These are phyloP conservation scores for Salix dunnii DNA, from an alignment of 345 rosid genomes.

Conservation along the genomic window DNA sequence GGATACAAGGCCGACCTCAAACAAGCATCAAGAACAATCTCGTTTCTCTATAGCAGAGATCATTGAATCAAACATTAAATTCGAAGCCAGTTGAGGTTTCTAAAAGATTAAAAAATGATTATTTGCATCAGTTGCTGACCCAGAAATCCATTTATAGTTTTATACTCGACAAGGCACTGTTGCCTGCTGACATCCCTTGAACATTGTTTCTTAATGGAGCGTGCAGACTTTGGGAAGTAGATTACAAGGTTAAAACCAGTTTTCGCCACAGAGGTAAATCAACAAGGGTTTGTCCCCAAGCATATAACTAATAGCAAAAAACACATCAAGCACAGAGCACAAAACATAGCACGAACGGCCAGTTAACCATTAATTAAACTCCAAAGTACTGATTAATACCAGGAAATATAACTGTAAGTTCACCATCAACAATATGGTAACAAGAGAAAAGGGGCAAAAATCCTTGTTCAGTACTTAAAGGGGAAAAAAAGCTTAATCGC, in stretches of 20 bases:
- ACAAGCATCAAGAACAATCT: not conserved
- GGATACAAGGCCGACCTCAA: constrained; percentile 3
- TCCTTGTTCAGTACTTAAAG: not conserved
- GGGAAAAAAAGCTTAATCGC: not conserved
- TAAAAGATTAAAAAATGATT: constrained; percentile 13
- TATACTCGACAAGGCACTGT: constrained; percentile 1
- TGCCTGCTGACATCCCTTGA: constrained; percentile 23
- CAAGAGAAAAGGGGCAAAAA: not conserved
- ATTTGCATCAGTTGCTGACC: constrained; percentile 14
- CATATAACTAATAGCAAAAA: constrained; percentile 2
- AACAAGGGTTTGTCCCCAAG: not conserved
- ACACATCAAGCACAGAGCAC: not conserved
- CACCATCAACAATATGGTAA: not conserved
- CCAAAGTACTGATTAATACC: not conserved
- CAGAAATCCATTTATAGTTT: constrained; percentile 20
- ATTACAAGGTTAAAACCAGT: constrained; percentile 1
- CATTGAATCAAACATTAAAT: not conserved
- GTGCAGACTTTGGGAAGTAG: constrained; percentile 2
- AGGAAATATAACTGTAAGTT: not conserved
- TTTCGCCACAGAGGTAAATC: not conserved
- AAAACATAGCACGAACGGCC: not conserved
- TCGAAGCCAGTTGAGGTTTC: constrained; percentile 16
- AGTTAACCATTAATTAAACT: not conserved
- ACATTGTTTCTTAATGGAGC: constrained; percentile 18
- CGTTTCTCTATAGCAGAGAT: not conserved